A percentile compares a stretch with the other conserved stretches of the same genome.
Evolutionary conservation across 2,329 filamentous ascomycete species (phyloP).

Genomic region (Colletotrichum kahawae): DNA sequence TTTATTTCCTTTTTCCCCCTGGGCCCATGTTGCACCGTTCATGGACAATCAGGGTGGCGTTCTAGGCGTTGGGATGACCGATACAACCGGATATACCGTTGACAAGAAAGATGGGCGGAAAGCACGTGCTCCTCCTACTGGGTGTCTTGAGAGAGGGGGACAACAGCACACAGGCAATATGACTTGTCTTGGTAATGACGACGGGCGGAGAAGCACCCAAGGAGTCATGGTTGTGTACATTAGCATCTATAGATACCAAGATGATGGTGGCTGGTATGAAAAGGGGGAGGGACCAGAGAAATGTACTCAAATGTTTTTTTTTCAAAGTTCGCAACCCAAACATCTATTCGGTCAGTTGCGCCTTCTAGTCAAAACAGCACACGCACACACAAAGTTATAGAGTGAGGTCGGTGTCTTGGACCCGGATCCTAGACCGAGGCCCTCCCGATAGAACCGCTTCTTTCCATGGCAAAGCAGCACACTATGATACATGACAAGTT

Average conservation of each 20-base stretch:
- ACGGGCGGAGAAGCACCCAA: not conserved
- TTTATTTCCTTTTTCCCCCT: not conserved
- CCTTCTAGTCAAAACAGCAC: not conserved
- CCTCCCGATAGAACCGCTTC: not conserved
- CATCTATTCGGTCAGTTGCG: not conserved
- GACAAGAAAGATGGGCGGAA: not conserved
- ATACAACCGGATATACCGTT: not conserved
- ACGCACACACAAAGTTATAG: not conserved
- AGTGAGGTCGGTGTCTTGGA: not conserved
- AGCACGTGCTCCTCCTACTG: not conserved
- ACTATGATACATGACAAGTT: constrained; percentile 10
- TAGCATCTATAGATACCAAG: constrained; percentile 24
- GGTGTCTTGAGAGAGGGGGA: not conserved
- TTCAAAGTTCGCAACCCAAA: not conserved
- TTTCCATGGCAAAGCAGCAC: not conserved
- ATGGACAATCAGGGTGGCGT: not conserved
- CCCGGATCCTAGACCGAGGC: not conserved
- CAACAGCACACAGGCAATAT: not conserved
- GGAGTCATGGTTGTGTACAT: constrained; percentile 11
- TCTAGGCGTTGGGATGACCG: not conserved
- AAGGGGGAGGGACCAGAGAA: not conserved
- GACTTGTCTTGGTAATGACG: constrained; percentile 9
- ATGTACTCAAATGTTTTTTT: not conserved
- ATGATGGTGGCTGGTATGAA: not conserved
- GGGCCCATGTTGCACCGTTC: not conserved